Base-by-base conservation (phyloP, 371 early-diverging fungal species). In the Lichtheimia corymbifera region DNA sequence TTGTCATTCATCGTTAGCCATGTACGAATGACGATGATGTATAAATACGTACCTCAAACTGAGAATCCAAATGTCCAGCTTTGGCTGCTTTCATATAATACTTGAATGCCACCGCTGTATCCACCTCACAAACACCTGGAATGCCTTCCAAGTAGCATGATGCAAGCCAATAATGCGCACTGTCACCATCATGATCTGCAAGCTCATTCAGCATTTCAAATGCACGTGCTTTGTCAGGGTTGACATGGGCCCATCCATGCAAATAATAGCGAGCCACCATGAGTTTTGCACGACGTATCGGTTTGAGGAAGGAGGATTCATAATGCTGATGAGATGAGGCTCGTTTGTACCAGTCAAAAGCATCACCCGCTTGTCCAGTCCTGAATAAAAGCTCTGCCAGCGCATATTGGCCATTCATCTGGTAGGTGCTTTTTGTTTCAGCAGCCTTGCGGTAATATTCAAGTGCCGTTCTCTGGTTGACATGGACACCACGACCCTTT, bases 371-470 rank as follows among this genome's bases (percentile, higher is more conserved):
- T 24, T 70, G 61, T 18, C 67, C 61, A 55, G 62, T 69, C 9
- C 64, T 70, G 55, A 73, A 73, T 15, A 80, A 55, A 22, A 80
- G 70, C 9, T 58, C 61, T 22, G 77, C 80, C 18, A 66, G 66
- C 1, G 77, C 65, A 5, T 70, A 59, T 59, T 82, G 80, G 25
- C 88, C 87, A 55, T 64, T 62, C n/a, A 66, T 59, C 11, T 70
- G 65, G 22, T 76, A 77, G 15, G 70, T 58, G 47, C 77, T 75
- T 30, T 72, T 76, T 11, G 65, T 72, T 7, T 65, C 73, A 2
- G 88, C 80, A 4, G 86, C 83, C 28, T 74, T 68, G 53, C 79
- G 82, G 75, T 93, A 95, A 76, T 89, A 92, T 55, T 86, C 77
- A 6, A 70, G 59, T 1, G 88, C 86, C 11, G 70, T 58, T 3